Percentiles rank a stretch among this genome's conserved stretches.
Evolutionary conservation across 352 stramenopile species (phyloP).

Genomic region (Pythium coloratum): DNA sequence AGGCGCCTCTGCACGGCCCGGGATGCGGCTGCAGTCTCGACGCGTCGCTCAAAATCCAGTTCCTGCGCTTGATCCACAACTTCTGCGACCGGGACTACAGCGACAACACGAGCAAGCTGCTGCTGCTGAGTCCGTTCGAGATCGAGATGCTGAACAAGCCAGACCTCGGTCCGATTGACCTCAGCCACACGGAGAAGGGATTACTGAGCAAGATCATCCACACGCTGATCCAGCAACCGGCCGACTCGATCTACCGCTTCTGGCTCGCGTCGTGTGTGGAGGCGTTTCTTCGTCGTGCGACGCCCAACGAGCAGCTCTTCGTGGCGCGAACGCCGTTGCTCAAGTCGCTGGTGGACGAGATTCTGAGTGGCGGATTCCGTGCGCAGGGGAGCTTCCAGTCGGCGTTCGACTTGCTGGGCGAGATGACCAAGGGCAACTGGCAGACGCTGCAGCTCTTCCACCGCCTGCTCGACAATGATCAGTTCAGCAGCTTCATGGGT

Average conservation of each 20-base stretch:
- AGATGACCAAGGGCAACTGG: constrained; percentile 95
- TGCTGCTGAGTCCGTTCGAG: constrained; percentile 76
- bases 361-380: constrained; percentile 83
- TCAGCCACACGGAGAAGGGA: constrained; percentile 72
- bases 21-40: constrained; percentile 95
- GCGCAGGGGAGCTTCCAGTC: constrained; percentile 93
- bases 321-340: constrained; percentile 88
- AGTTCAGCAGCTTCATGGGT: constrained; percentile 91
- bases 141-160: constrained; percentile 50
- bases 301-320: constrained; percentile 89
- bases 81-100: constrained; percentile 95
- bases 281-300: constrained; percentile 90
- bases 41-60: constrained; percentile 94
- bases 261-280: constrained; percentile 97
- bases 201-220: constrained; percentile 91
- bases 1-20: constrained; percentile 69
- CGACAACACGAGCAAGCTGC: constrained; percentile 77
- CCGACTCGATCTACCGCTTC: constrained; percentile 95
- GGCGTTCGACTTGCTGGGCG: constrained; percentile 94
- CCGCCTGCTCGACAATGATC: constrained; percentile 76
- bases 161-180: constrained; percentile 50
- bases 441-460: constrained; percentile 91
- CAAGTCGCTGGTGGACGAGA: constrained; percentile 85
- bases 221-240: constrained; percentile 87
- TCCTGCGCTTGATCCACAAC: constrained; percentile 95